Base-by-base conservation (phyloP, 306 rosid genomes). In the Vigna unguiculata region DNA sequence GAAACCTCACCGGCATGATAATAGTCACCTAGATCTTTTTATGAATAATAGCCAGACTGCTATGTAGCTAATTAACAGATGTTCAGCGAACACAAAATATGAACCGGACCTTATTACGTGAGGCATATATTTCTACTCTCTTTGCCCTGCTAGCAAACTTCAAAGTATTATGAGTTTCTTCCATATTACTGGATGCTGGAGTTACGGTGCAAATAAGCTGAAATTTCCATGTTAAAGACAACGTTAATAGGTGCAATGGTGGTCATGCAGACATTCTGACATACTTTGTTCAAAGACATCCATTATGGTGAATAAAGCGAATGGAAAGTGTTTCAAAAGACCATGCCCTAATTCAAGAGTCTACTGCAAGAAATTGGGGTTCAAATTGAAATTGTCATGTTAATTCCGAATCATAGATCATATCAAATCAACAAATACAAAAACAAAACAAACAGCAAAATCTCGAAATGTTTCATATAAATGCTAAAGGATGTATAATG, bases 161-260 rank as follows among this genome's bases (percentile, higher is more conserved):
- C 86, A 96, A 89, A 63, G 99, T 96, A 76, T 96, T 96, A 84
- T 96, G 99, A 82, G 98, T 96, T 92, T 96, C 99, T 89, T 96
- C 99, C 98, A 92, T 84, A 79, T 89, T 96, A 82, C 99, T 96
- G 82, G 99, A 96, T 73, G 99, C 99, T 38, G 99, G 99, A 85
- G 99, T 96, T 75, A 96, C 93, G 3, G 98, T 96, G 87, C 97
- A 96, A 80, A 96, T 93, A 82, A 96, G 98, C 99, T 96, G 94
- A 73, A 78, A 63, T 74, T 79, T 34, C 36, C 76, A 83, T 8
- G 71, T 49, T 57, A 69, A 62, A 77, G 53, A 66, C 82, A 64
- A 54, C 66, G 19, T 73, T 45, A 78, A 54, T 55, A 61, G 74
- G 68, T 30, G 69, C 70, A 55, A 70, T 74, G 78, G 74, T 32